phyloP scores from a whole-genome alignment of 257 asterid species.

The Ehretia macrophylla region DNA sequence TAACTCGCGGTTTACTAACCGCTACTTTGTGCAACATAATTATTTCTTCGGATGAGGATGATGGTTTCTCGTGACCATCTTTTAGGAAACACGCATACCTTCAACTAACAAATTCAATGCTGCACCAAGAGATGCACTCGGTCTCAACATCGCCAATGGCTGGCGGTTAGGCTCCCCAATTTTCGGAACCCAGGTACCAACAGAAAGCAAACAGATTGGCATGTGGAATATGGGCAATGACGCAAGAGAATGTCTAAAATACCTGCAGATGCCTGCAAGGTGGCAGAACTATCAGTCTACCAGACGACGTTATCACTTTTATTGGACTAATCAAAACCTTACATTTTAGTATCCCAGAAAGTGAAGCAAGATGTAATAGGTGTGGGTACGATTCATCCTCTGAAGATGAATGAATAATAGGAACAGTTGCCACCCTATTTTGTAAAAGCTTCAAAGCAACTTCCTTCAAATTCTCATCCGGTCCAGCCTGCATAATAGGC shows the following conservation, averaged over 20 bases:
- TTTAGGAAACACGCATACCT: slow-evolving; percentile 35
- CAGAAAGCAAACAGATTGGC: slow-evolving; percentile 61
- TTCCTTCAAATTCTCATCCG: slow-evolving; percentile 79
- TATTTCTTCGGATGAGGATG: no score
- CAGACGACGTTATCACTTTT: not conserved
- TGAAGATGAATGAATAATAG: slow-evolving; percentile 64
- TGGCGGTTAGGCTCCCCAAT: slow-evolving; percentile 66
- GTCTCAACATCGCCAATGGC: slow-evolving; percentile 84
- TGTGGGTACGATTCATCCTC: slow-evolving; percentile 68
- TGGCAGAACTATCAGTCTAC: slow-evolving; percentile 18
- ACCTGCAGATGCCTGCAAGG: slow-evolving; percentile 72
- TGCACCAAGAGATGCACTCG: slow-evolving; percentile 70
- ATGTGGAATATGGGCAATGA: slow-evolving; percentile 69
- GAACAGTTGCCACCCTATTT: slow-evolving; percentile 69
- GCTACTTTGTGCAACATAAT: no score
- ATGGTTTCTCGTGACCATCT: no score
- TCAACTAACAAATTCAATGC: slow-evolving; percentile 77
- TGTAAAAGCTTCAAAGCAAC: slow-evolving; percentile 75
- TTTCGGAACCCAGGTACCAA: slow-evolving; percentile 96
- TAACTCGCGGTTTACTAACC: no score
- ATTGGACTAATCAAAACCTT: slow-evolving; percentile 14
- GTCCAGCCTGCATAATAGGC: slow-evolving; percentile 64
- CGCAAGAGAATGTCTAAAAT: slow-evolving; percentile 70
- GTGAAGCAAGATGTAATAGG: slow-evolving; percentile 80
- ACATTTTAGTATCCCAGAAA: slow-evolving; percentile 81